Conservation (phyloP, 768 basidiomycete species). For the Russula earlei region DNA sequence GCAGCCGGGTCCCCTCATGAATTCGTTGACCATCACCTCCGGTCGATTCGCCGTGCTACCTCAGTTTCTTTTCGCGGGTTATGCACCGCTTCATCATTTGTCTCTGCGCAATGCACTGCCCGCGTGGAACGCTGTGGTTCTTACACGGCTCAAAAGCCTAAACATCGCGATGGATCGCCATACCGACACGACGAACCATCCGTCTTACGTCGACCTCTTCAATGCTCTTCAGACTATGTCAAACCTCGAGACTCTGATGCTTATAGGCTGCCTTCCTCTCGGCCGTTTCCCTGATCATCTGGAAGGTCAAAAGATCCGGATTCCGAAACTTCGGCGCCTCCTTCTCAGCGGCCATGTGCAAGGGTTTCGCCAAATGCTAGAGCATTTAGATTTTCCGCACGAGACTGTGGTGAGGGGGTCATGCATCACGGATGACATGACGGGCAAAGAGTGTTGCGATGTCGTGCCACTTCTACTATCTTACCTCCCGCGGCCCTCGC, state of each 20-base stretch:
- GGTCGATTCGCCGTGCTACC: neutral
- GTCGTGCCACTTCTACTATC: constrained; percentile 7
- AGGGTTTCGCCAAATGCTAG: constrained; percentile 2
- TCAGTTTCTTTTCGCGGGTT: neutral
- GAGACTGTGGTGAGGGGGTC: neutral
- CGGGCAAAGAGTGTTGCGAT: constrained; percentile 8
- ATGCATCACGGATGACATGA: constrained; percentile 7
- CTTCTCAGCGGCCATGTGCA: neutral
- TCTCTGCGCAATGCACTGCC: neutral
- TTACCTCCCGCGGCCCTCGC: constrained; percentile 7
- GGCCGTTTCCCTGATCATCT: neutral
- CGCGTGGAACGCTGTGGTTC: neutral
- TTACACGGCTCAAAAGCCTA: constrained; percentile 1
- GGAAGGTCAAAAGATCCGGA: neutral
- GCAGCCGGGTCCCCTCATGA: constrained; percentile 1
- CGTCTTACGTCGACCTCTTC: constrained; percentile 7
- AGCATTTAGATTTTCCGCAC: constrained; percentile 1
- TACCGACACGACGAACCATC: neutral
- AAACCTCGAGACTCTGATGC: neutral
- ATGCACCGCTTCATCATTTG: neutral
- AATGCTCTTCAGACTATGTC: constrained; percentile 1
- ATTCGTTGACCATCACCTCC: neutral
- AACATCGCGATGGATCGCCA: neutral
- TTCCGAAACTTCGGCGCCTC: constrained; percentile 2
- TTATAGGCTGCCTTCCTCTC: constrained; percentile 3